Evolutionary conservation across 139 green algal species (phyloP).

Genomic region (Chlorella sp.): DNA sequence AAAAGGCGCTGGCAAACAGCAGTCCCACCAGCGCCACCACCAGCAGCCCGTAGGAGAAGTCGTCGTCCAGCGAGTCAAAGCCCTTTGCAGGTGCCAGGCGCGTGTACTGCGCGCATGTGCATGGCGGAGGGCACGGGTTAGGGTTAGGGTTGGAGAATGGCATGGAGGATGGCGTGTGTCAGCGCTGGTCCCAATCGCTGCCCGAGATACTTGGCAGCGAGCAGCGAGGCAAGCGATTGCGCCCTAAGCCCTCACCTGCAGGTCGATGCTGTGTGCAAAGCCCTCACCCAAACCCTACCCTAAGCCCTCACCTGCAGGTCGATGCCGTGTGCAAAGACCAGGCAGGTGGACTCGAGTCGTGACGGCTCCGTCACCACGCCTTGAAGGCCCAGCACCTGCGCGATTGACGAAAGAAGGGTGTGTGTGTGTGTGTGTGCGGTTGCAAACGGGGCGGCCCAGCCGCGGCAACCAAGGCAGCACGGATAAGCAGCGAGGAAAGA

Average conservation of each 20-base stretch:
- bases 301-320: conserved; percentile 23
- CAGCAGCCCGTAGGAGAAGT: conserved; percentile 89
- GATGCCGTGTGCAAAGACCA: conserved; percentile 62
- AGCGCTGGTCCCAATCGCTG: too few species aligned
- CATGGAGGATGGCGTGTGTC: too few species aligned
- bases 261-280: conserved; percentile 49
- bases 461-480: too few species aligned
- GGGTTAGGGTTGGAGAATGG: too few species aligned
- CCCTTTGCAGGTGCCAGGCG: conserved; percentile 66
- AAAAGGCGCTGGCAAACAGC: conserved; percentile 33
- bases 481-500: too few species aligned
- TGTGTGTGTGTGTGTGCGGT: too few species aligned
- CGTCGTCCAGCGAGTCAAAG: conserved; percentile 86
- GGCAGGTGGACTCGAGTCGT: conserved; percentile 72
- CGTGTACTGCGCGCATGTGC: conserved; percentile 60
- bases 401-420: too few species aligned
- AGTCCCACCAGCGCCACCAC: conserved; percentile 67
- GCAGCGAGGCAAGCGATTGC: too few species aligned
- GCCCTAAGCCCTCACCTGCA: conserved; percentile 18
- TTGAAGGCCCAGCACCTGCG: conserved; percentile 27
- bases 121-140: conserved; percentile 30
- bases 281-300: too few species aligned
- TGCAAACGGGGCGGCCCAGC: too few species aligned
- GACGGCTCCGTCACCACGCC: conserved; percentile 49
- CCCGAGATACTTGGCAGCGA: too few species aligned